Percentiles rank a stretch among this genome's conserved stretches.
phyloP scores from a whole-genome alignment of 768 basidiomycete species.

The Amanita polypyramis region DNA sequence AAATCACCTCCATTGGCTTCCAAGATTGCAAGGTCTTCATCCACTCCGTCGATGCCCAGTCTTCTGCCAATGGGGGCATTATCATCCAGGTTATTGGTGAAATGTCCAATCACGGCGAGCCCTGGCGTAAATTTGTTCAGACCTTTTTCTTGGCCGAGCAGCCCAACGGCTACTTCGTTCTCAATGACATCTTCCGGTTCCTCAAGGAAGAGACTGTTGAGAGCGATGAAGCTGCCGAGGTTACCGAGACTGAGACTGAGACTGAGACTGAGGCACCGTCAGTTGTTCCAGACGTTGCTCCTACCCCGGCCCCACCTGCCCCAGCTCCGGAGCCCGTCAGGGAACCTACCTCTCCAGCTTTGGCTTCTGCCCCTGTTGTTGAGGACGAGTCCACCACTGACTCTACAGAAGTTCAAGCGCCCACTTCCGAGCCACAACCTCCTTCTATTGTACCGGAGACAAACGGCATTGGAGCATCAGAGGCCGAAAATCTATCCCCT shows the following conservation, averaged over 20 bases:
- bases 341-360: constrained; percentile 20
- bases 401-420: constrained; percentile 23
- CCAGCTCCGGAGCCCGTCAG: constrained; percentile 24
- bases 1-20: constrained; percentile 90
- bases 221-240: constrained; percentile 22
- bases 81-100: constrained; percentile 99
- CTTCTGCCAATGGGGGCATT: constrained; percentile 89
- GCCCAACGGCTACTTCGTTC: constrained; percentile 97
- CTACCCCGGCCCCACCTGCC: constrained; percentile 19
- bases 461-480: constrained; percentile 28
- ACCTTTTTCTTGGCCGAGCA: constrained; percentile 99
- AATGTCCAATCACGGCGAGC: constrained; percentile 86
- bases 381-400: constrained; percentile 24
- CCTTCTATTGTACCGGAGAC: constrained; percentile 18
- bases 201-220: constrained; percentile 91
- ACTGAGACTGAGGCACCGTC: constrained; percentile 24
- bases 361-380: constrained; percentile 32
- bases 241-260: constrained; percentile 26
- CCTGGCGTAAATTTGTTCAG: constrained; percentile 98
- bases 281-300: constrained; percentile 18
- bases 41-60: constrained; percentile 96
- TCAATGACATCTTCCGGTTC: constrained; percentile 99
- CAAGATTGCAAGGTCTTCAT: constrained; percentile 98
- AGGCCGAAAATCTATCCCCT: constrained; percentile 24
- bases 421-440: constrained; percentile 26